Evolutionary conservation across 345 rosid genomes (phyloP), one percentile per base, ranked within the genome.

Genomic region (Populus alba): DNA sequence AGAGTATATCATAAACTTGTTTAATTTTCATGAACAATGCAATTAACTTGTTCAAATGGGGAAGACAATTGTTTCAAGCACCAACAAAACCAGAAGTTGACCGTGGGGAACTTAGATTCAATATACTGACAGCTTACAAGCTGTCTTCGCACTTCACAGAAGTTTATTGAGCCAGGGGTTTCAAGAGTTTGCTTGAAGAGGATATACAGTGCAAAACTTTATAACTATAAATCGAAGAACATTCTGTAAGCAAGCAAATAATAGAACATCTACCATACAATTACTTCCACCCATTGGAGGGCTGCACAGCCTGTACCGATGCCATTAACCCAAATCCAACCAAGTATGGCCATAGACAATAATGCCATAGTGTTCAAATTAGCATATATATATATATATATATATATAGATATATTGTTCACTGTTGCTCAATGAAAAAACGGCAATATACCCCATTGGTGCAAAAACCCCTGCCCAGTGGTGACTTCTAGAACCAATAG

Each of bases 401-500:
- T 69, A n/a, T 37, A n/a, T n/a, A n/a, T n/a, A n/a, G n/a, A n/a
- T 27, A 27, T 17, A 13, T 7, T 31, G 49, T 17, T 45, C 38
- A 5, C 29, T 62, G 29, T 31, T 68, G 4, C 33, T 92, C 84
- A 92, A 73, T 57, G 90, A 70, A 83, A 70, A 33, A 33, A 33
- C 7, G 94, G 98, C 77, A 95, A 77, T 71, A 96, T 78, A 35
- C 94, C 98, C 98, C 95, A 93, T 73, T 91, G 99, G 84, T 92
- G 99, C 78, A 96, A 89, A 84, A 96, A 90, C 17, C 99, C 98
- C 81, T 96, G 80, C 31, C 99, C 99, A 0, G 99, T 96, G 74
- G 97, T 91, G 76, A 96, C 95, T 84, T 96, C 98, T 1, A 96
- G 89, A 70, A 91, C 88, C 90, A 94, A 75, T 18, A 96, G 90